Evolutionary conservation across 805 yeast species (phyloP).

Genomic region (Kuraishia ogatae): DNA sequence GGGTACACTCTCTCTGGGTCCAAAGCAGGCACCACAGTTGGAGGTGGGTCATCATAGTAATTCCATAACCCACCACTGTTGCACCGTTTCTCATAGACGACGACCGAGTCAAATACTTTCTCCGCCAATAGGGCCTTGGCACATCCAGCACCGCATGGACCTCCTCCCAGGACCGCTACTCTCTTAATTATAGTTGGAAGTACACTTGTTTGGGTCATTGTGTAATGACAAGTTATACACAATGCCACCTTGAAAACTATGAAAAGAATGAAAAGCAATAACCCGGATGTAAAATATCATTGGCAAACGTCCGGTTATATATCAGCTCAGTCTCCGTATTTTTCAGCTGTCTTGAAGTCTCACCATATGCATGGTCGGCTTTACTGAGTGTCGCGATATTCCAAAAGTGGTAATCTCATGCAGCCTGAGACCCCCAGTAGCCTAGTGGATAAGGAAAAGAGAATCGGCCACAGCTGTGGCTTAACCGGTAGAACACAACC

Average conservation of each 20-base stretch:
- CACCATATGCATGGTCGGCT: background rate
- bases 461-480: background rate
- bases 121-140: constrained; percentile 57
- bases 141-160: constrained; percentile 64
- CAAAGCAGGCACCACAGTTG: constrained; percentile 19
- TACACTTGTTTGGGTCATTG: background rate
- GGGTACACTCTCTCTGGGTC: constrained; percentile 12
- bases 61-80: constrained; percentile 81
- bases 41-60: constrained; percentile 31
- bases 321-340: background rate
- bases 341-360: background rate
- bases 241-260: too few species aligned
- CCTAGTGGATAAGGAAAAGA: background rate
- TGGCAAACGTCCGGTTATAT: too few species aligned
- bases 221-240: too few species aligned
- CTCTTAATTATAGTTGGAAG: constrained; percentile 13
- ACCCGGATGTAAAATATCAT: background rate
- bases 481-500: too few species aligned
- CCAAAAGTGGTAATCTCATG: background rate
- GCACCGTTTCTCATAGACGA: constrained; percentile 50
- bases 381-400: background rate
- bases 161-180: constrained; percentile 70
- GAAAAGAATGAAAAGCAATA: too few species aligned
- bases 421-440: background rate
- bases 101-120: constrained; percentile 33